A percentile compares a stretch with the other conserved stretches of the same genome.
These are phyloP conservation scores for Candida gigantensis DNA, from an alignment of 1,139 yeast genomes.

Conservation along the genomic window DNA sequence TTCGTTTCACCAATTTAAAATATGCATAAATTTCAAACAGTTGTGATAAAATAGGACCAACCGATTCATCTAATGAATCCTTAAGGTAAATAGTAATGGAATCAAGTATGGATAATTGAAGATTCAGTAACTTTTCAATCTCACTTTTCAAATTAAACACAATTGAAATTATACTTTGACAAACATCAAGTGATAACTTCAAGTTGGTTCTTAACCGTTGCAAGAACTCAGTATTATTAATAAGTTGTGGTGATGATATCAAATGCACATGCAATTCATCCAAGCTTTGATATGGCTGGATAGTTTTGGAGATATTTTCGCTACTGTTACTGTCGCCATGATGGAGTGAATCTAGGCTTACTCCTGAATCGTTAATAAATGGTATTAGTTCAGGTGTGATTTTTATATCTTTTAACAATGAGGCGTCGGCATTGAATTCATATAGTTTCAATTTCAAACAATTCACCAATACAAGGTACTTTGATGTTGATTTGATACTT, in stretches of 20 bases:
- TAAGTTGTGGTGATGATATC: slow-evolving; percentile 6
- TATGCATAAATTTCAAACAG: slow-evolving; percentile 17
- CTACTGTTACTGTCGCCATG: too few relatives aligned
- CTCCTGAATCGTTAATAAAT: slow-evolving; percentile 14
- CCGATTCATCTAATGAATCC: slow-evolving; percentile 6
- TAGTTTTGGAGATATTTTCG: not conserved
- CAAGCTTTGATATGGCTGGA: not conserved
- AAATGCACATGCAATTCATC: slow-evolving; percentile 4
- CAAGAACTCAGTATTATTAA: slow-evolving; percentile 7
- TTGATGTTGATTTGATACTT: slow-evolving; percentile 7
- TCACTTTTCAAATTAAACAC: slow-evolving; percentile 2
- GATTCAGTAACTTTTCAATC: slow-evolving; percentile 15
- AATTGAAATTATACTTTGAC: slow-evolving; percentile 4
- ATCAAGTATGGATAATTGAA: slow-evolving; percentile 26
- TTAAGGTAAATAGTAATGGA: slow-evolving; percentile 21
- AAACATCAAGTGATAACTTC: slow-evolving; percentile 3
- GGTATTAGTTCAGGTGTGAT: slow-evolving; percentile 9
- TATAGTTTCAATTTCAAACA: slow-evolving; percentile 15
- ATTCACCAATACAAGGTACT: slow-evolving; percentile 7
- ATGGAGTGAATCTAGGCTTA: slow-evolving; percentile 2
- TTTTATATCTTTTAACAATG: slow-evolving; percentile 8
- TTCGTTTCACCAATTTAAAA: slow-evolving; percentile 28
- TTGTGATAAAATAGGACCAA: slow-evolving; percentile 10
- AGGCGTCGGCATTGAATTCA: slow-evolving; percentile 11
- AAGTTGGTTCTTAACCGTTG: slow-evolving; percentile 2